Base-by-base conservation (phyloP, 169 alveolate genomes). In the Plasmodium yoelii region DNA sequence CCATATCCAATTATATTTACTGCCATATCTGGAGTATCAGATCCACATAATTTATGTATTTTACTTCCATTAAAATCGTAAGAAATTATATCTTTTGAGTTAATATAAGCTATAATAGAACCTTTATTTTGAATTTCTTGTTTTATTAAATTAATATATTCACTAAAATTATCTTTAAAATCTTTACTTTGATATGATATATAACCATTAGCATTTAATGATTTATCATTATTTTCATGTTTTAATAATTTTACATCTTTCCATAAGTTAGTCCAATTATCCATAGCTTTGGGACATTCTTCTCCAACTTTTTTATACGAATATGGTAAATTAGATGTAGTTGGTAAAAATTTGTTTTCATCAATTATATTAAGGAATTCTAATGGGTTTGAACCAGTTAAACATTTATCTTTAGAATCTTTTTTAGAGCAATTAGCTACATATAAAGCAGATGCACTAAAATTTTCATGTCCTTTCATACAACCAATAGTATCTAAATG, bases 1-100 rank as follows among this genome's bases (percentile, higher is more conserved):
- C 93, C 91, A 46, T 65, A 88, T 0, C 93, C 93, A 2, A 88
- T 67, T 22, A 75, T 70, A 13, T 57, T 75, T 13, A 88, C 72
- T 10, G 91, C 84, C n/a, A 44, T 74, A 12, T 77, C 87, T 10
- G 73, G 84, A 13, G 24, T 47, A 9, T 28, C 60, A 15, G 24
- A 19, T 42, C 84, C 91, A 59, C 93, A 88, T 13, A 75, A 18
- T 8, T 13, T 24, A 3, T 15, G 80, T 6, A 88, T 87, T 51
- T 71, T 72, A 19, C n/a, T 75, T 2, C 93, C 93, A 28, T 88
- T 75, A 1, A 68, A 22, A 47, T 88, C 91, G 15, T 51, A 87
- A 65, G 53, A 64, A 26, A 56, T 71, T 0, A 60, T 51, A 15
- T 64, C 47, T 61, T 87, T 26, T 53, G 84, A 89, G 4, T 68